Evolutionary conservation across 2,329 filamentous ascomycete species (phyloP).

Genomic region (Cryoendolithus antarcticus): DNA sequence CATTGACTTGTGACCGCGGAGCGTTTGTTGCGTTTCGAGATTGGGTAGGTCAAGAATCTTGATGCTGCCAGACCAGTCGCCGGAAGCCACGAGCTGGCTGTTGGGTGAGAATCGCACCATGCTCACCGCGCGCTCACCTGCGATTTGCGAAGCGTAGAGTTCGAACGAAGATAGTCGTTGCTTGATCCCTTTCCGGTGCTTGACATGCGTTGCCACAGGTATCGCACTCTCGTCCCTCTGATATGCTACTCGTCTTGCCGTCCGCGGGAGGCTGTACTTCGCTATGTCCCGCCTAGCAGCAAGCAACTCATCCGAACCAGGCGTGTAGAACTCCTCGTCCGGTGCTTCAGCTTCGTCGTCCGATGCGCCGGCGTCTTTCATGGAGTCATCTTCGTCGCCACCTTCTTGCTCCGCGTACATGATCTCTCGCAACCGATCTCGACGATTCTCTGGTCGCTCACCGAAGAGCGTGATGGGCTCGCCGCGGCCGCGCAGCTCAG

Average conservation of each 20-base stretch:
- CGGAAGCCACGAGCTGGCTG: constrained; percentile 70
- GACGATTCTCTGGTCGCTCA: constrained; percentile 71
- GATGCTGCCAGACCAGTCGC: constrained; percentile 85
- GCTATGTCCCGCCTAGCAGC: constrained; percentile 69
- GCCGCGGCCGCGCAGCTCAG: constrained; percentile 70
- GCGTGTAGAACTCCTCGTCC: constrained; percentile 91
- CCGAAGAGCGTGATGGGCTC: constrained; percentile 92
- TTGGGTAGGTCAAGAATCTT: constrained; percentile 76
- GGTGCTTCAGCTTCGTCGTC: constrained; percentile 53
- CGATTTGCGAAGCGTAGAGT: constrained; percentile 84
- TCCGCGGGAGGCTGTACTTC: constrained; percentile 68
- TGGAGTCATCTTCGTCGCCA: constrained; percentile 36
- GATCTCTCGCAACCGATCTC: constrained; percentile 74
- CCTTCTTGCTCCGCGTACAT: constrained; percentile 57
- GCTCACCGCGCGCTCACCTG: constrained; percentile 79
- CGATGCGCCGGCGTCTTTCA: constrained; percentile 48
- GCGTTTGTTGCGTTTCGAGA: constrained; percentile 59
- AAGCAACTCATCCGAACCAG: constrained; percentile 62
- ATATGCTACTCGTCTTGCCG: constrained; percentile 61
- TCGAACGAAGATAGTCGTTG: constrained; percentile 73
- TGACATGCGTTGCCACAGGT: constrained; percentile 77
- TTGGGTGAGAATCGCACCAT: constrained; percentile 85
- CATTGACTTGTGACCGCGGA: constrained; percentile 78
- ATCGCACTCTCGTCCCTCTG: constrained; percentile 75
- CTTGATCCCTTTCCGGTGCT: constrained; percentile 80